phyloP scores from a whole-genome alignment of 2,329 filamentous ascomycete genomes.

The Apiospora phragmitis region DNA sequence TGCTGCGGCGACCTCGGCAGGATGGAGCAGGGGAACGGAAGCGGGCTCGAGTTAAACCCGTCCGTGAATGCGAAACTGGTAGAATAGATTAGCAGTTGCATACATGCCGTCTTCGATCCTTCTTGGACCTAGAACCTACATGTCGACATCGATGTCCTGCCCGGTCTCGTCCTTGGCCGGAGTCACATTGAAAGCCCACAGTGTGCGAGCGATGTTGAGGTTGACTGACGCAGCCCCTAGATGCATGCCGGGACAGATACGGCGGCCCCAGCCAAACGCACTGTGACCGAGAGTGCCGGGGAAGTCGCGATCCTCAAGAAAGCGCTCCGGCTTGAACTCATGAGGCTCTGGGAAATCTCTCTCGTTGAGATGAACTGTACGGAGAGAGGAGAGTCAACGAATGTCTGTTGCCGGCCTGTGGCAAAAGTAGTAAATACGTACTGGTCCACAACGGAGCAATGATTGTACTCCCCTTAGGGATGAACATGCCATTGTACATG shows the following conservation, averaged over 20 bases:
- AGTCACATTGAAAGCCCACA: conserved; percentile 54
- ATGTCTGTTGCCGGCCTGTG: background rate
- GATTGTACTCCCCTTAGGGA: conserved; percentile 42
- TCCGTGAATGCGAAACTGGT: conserved; percentile 42
- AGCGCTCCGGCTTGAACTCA: conserved; percentile 31
- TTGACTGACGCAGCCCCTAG: conserved; percentile 50
- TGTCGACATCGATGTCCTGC: conserved; percentile 36
- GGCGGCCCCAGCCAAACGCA: conserved; percentile 42
- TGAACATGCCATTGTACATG: conserved; percentile 43
- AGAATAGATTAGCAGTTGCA: background rate
- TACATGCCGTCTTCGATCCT: background rate
- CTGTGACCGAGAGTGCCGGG: conserved; percentile 32
- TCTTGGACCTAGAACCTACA: conserved; percentile 29
- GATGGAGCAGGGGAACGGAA: conserved; percentile 43
- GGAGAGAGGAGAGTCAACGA: conserved; percentile 52
- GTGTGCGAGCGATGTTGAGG: conserved; percentile 45
- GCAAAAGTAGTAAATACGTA: conserved; percentile 26
- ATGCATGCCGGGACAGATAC: conserved; percentile 46
- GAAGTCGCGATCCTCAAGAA: conserved; percentile 17
- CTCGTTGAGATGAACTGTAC: conserved; percentile 37
- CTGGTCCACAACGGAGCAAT: conserved; percentile 44
- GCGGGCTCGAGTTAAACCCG: conserved; percentile 42
- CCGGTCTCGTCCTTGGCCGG: conserved; percentile 31
- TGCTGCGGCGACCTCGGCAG: conserved; percentile 34
- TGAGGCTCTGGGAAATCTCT: conserved; percentile 40